Evolutionary conservation across 169 alveolate species (phyloP), one percentile per base, ranked within the genome.

Genomic region (Plasmodium berghei): DNA sequence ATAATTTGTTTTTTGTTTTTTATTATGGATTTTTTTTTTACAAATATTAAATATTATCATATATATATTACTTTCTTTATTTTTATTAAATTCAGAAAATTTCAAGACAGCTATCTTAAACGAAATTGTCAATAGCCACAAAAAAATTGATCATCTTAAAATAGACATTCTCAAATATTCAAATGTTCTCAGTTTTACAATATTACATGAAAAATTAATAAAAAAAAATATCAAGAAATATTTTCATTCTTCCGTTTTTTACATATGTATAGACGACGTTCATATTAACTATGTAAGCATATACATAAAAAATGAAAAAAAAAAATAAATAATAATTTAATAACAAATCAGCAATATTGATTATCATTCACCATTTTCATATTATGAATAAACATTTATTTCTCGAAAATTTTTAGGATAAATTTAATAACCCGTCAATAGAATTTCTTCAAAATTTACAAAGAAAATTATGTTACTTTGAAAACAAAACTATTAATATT

Each of bases 371-470:
- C 6, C 10, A 70, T 64, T 10, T 69, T 8, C 8, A 12, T 62
- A 18, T 71, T 26, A 6, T n/a, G 24, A 5, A 48, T 61, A 22
- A 22, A 22, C 26, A 22, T 20, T 54, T n/a, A 9, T 24, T 62
- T 63, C 8, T 3, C 8, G 0, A 34, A 34, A 3, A 3, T 34
- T 48, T 63, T 16, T 71, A 80, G 90, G 83, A 80, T 40, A 80
- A 80, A 64, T 61, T 26, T 6, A 54, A 67, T 22, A 80, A 80
- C 55, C 83, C 80, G 5, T 52, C 90, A 14, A 24, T 80, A 9
- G 90, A 80, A 69, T 80, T 80, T 71, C 26, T 80, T 10, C 83
- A 80, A 24, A 80, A 80, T 80, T 58, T 80, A 28, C 90, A 80
- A 67, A 80, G 90, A 52, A 80, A 80, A 24, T 67, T 80, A 49